Conservation (phyloP, 768 basidiomycete species). For the Rhodotorula sphaerocarpa region DNA sequence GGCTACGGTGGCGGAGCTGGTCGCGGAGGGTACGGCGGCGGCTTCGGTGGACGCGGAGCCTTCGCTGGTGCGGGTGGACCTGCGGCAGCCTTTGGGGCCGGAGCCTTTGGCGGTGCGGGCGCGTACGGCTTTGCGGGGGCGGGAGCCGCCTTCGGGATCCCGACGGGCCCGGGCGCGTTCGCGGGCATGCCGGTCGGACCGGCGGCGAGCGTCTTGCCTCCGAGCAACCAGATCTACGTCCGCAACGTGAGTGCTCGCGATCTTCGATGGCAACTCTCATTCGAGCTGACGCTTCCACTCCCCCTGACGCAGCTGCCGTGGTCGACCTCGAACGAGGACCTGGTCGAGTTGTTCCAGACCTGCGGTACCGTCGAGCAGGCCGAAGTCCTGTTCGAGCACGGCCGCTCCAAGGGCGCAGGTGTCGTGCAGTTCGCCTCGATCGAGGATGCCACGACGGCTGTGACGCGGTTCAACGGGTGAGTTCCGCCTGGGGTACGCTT, state of each 20-base stretch:
- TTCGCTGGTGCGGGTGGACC: slow-evolving; percentile 48
- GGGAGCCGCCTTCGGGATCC: slow-evolving; percentile 21
- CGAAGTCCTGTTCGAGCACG: slow-evolving; percentile 87
- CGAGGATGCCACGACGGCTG: slow-evolving; percentile 69
- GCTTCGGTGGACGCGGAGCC: slow-evolving; percentile 55
- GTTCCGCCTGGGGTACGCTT: too few relatives aligned
- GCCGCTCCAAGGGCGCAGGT: slow-evolving; percentile 86
- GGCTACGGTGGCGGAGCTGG: slow-evolving; percentile 50
- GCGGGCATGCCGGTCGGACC: slow-evolving; percentile 3
- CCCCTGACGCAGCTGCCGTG: slow-evolving; percentile 91
- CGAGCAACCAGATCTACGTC: slow-evolving; percentile 83
- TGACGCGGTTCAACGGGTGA: slow-evolving; percentile 17
- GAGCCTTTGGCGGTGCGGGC: slow-evolving; percentile 1
- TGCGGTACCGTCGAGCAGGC: slow-evolving; percentile 85
- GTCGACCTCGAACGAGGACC: slow-evolving; percentile 97
- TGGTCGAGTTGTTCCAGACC: slow-evolving; percentile 96
- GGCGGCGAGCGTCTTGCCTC: slow-evolving; percentile 36
- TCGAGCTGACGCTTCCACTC: neutral
- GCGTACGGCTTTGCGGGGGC: slow-evolving; percentile 52
- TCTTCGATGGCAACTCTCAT: neutral
- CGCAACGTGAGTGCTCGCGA: slow-evolving; percentile 67
- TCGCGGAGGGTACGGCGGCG: slow-evolving; percentile 51
- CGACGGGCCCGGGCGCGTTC: slow-evolving; percentile 14
- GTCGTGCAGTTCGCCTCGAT: slow-evolving; percentile 89
- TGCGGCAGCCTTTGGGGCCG: slow-evolving; percentile 50